Evolutionary conservation across 257 asterid species (phyloP).

Genomic region (Solanum etuberosum): DNA sequence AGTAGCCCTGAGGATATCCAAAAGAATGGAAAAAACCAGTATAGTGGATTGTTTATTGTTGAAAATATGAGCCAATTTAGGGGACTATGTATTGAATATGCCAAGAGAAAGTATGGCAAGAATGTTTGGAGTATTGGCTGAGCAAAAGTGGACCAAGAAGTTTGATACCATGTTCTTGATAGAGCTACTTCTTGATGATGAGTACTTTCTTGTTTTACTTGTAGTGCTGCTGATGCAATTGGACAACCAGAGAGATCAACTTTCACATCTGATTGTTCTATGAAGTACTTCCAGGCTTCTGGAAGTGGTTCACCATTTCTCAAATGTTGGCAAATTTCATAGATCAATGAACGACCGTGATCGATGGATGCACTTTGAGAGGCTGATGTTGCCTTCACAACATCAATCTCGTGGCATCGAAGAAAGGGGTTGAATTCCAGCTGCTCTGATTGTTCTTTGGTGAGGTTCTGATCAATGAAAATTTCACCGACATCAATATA

Average conservation of each 20-base stretch:
- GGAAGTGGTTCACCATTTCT: constrained; percentile 77
- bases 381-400: constrained; percentile 63
- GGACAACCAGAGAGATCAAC: constrained; percentile 86
- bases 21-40: constrained; percentile 51
- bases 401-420: constrained; percentile 58
- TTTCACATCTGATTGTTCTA: constrained; percentile 74
- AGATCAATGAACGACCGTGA: constrained; percentile 74
- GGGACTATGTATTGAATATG: constrained; percentile 36
- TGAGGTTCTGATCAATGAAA: constrained; percentile 37
- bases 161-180: constrained; percentile 44
- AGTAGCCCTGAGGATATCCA: constrained; percentile 58
- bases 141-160: constrained; percentile 43
- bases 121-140: constrained; percentile 72
- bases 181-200: constrained; percentile 33
- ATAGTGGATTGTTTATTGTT: constrained; percentile 23
- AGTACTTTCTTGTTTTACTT: constrained; percentile 2
- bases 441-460: constrained; percentile 45
- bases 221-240: constrained; percentile 31
- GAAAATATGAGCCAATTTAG: constrained; percentile 19
- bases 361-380: constrained; percentile 79
- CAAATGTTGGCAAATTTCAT: constrained; percentile 71
- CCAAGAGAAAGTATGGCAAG: constrained; percentile 50
- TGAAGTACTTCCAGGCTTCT: constrained; percentile 65
- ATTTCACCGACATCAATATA: constrained; percentile 57
- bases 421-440: constrained; percentile 71